A percentile compares a stretch with the other conserved stretches of the same genome.
Conservation (phyloP, 2,329 filamentous ascomycete species). For the Parafenestella ontariensis region DNA sequence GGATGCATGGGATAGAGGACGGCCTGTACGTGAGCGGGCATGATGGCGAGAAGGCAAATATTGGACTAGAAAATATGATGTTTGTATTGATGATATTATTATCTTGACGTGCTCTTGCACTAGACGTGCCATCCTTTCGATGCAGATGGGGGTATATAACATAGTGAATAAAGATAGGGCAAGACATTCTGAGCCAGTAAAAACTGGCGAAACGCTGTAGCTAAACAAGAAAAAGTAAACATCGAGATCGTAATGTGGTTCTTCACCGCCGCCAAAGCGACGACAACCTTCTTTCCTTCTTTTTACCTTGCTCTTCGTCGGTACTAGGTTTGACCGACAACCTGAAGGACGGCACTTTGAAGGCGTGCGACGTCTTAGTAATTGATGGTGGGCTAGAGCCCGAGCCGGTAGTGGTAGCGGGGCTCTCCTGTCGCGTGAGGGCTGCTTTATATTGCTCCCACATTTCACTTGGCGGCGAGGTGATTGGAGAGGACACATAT, state of each 20-base stretch:
- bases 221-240: conserved; percentile 5
- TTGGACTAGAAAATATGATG: no score
- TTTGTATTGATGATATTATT: background rate
- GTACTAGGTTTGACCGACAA: conserved; percentile 5
- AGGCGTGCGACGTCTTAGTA: conserved; percentile 4
- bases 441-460: conserved; percentile 21
- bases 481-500: conserved; percentile 4
- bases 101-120: background rate
- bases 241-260: background rate
- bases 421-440: conserved; percentile 14
- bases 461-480: conserved; percentile 8
- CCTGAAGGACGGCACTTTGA: conserved; percentile 14
- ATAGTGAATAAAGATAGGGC: background rate
- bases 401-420: background rate
- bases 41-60: no score
- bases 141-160: conserved; percentile 3
- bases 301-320: conserved; percentile 11
- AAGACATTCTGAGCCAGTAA: background rate
- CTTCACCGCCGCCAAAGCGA: conserved; percentile 17
- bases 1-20: background rate
- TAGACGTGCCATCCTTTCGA: no score
- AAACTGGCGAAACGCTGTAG: background rate
- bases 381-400: conserved; percentile 6
- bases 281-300: conserved; percentile 20
- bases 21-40: background rate